Base-by-base conservation (phyloP, 345 rosid genomes). In the Citrus mangshanensis region DNA sequence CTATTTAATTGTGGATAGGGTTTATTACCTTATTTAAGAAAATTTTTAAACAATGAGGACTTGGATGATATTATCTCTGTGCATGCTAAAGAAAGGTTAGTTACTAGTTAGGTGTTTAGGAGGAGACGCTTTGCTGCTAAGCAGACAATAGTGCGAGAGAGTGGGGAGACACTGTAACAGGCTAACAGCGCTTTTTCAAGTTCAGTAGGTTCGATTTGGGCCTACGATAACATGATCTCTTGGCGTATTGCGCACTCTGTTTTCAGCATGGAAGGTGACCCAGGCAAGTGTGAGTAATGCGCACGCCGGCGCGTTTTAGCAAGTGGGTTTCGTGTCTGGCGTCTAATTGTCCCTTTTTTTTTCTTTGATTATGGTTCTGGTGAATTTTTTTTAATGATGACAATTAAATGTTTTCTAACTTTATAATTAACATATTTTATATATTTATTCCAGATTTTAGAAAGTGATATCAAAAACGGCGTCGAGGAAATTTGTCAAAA, bases 91-190 rank as follows among this genome's bases (percentile, higher is more conserved):
- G 35, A 5, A 14, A 55, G 75, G 46, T 75, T 75, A 30, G 54
- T 64, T 69, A 60, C 64, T 64, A 30, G 54, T 70, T 69, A 34
- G 42, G 38, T 70, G 73, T 46, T 61, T 30, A 32, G 28, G n/a
- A 35, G 68, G 74, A 22, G 79, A 56, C 73, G 77, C 79, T 75
- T 65, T 75, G 85, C 80, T 78, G 82, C 65, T 63, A 82, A 81
- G 77, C 68, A 81, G 79, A 74, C 64, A 54, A 2, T 8, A 30
- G 62, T 7, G 70, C 75, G 75, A 24, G 25, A 37, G 67, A 34
- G 27, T 3, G 5, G 79, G 59, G 28, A 2, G 19, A 30, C 27
- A 64, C 21, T 28, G 37, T 49, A 32, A 37, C 28, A 28, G 28
- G 28, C 1, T 28, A 28, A 28, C 32, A 24, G 32, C 42, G 9